These are phyloP conservation scores for Solanum dulcamara DNA, from an alignment of 257 asterid species.

Conservation along the genomic window DNA sequence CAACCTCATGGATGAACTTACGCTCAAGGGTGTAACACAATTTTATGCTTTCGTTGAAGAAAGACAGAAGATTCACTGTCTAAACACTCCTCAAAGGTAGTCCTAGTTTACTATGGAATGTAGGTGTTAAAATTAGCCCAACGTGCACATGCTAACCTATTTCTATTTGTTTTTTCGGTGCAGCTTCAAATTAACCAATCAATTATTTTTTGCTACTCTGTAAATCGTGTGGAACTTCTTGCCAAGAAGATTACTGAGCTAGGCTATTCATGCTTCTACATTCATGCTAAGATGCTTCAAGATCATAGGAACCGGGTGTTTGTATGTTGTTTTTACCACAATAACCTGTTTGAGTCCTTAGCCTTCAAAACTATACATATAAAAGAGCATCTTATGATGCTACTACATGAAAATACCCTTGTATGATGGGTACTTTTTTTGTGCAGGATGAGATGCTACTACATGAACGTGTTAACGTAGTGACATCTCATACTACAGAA, in stretches of 20 bases:
- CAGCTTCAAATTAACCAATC: slow-evolving; percentile 97
- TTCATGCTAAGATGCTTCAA: slow-evolving; percentile 95
- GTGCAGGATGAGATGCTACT: no score
- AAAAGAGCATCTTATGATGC: neutral
- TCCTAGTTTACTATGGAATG: neutral
- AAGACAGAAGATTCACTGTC: slow-evolving; percentile 89
- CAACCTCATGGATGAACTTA: slow-evolving; percentile 92
- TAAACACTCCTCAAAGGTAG: slow-evolving; percentile 78
- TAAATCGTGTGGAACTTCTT: slow-evolving; percentile 84
- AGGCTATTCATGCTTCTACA: slow-evolving; percentile 89
- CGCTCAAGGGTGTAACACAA: slow-evolving; percentile 87
- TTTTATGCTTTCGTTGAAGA: slow-evolving; percentile 90
- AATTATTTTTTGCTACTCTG: slow-evolving; percentile 89
- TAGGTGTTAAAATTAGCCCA: neutral
- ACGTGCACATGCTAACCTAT: slow-evolving; percentile 4
- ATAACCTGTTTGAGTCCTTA: neutral
- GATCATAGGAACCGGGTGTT: slow-evolving; percentile 90
- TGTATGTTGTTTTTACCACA: neutral
- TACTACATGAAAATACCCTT: no score
- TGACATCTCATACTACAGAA: no score
- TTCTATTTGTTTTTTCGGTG: neutral
- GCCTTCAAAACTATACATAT: neutral
- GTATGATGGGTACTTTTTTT: no score
- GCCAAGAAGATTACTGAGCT: slow-evolving; percentile 94
- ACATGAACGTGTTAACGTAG: no score